A percentile compares a stretch with the other conserved stretches of the same genome.
Evolutionary conservation across 768 basidiomycete genomes (phyloP).

Genomic region (Dioszegia aurantiaca): DNA sequence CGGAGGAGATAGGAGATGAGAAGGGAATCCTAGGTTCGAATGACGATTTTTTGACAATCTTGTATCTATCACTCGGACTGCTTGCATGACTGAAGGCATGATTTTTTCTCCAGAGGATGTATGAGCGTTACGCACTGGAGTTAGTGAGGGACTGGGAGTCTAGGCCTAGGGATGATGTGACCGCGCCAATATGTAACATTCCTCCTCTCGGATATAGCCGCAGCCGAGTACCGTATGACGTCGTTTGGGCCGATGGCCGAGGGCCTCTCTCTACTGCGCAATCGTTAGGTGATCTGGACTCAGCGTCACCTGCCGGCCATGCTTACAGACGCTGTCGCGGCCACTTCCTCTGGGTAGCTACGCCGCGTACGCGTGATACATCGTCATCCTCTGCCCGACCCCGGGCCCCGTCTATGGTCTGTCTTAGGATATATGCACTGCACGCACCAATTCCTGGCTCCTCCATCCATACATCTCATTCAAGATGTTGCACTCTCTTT

Average conservation of each 20-base stretch:
- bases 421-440: no score
- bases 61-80: no score
- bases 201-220: background rate
- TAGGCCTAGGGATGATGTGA: background rate
- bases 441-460: no score
- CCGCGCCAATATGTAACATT: background rate
- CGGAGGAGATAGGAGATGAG: conserved; percentile 11
- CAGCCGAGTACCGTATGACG: no score
- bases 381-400: conserved; percentile 3
- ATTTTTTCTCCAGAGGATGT: no score
- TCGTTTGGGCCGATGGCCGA: background rate
- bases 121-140: no score
- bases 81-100: no score
- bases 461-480: conserved; percentile 5
- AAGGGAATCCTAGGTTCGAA: background rate
- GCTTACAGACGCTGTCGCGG: background rate
- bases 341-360: background rate
- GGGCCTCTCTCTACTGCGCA: no score
- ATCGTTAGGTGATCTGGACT: no score
- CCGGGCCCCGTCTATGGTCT: no score
- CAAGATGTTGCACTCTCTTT: conserved; percentile 9
- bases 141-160: no score
- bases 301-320: no score
- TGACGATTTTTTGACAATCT: background rate
- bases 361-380: background rate